phyloP scores from a whole-genome alignment of 192 early-diverging fungal genomes.

The Linnemannia elongata region DNA sequence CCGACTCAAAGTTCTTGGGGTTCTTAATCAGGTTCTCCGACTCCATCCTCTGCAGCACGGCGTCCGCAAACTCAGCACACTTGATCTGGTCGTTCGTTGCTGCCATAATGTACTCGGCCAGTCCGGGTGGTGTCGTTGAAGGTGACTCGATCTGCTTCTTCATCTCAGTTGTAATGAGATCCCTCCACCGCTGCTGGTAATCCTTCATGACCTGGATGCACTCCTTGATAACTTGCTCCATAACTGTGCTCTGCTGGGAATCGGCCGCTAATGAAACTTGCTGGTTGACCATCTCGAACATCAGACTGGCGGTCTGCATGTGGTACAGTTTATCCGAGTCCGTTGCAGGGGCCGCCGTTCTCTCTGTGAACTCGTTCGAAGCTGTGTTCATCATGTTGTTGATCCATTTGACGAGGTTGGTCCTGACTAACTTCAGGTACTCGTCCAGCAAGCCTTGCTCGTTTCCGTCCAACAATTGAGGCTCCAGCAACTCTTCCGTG shows the following conservation, averaged over 20 bases:
- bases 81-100: slow-evolving; percentile 95
- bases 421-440: slow-evolving; percentile 91
- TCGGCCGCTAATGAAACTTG: slow-evolving; percentile 91
- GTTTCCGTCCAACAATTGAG: slow-evolving; percentile 90
- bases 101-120: slow-evolving; percentile 97
- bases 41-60: slow-evolving; percentile 70
- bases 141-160: slow-evolving; percentile 83
- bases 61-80: slow-evolving; percentile 92
- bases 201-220: slow-evolving; percentile 88
- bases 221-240: slow-evolving; percentile 87
- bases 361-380: slow-evolving; percentile 81
- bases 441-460: slow-evolving; percentile 92
- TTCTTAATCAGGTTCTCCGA: slow-evolving; percentile 58
- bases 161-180: slow-evolving; percentile 81
- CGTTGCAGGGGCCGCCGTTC: slow-evolving; percentile 79
- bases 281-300: slow-evolving; percentile 99
- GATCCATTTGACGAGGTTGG: slow-evolving; percentile 93
- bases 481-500: slow-evolving; percentile 90
- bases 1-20: slow-evolving; percentile 71
- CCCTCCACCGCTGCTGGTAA: slow-evolving; percentile 87
- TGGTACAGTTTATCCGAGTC: slow-evolving; percentile 86
- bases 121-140: slow-evolving; percentile 81
- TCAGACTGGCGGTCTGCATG: slow-evolving; percentile 84
- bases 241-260: slow-evolving; percentile 89
- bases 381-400: slow-evolving; percentile 90